Percentiles rank a stretch among this genome's conserved stretches.
Evolutionary conservation across 371 early-diverging fungal genomes (phyloP).

Genomic region (Parasitella parasitica): DNA sequence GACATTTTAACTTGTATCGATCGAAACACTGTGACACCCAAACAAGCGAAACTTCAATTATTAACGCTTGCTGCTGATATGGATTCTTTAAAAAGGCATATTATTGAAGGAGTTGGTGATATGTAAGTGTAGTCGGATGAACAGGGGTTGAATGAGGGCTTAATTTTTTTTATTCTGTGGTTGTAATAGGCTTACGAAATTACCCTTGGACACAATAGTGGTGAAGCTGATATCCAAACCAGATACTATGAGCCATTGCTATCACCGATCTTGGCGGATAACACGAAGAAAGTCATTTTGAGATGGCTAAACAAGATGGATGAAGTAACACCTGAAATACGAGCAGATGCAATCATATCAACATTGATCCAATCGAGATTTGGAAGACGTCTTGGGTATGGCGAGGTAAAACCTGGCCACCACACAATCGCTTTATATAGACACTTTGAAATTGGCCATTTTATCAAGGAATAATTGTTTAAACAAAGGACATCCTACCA

Average conservation of each 20-base stretch:
- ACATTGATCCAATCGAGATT: neutral
- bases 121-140: slow-evolving; percentile 21
- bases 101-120: slow-evolving; percentile 23
- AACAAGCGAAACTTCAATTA: neutral
- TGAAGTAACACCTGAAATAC: slow-evolving; percentile 8
- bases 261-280: slow-evolving; percentile 10
- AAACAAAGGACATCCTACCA: slow-evolving; percentile 9
- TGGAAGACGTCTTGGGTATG: neutral
- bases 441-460: slow-evolving; percentile 16
- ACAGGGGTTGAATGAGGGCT: slow-evolving; percentile 13
- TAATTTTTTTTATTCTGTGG: slow-evolving; percentile 7
- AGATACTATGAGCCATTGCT: slow-evolving; percentile 24
- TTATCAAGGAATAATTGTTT: slow-evolving; percentile 21
- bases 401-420: neutral
- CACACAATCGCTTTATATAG: slow-evolving; percentile 1
- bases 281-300: slow-evolving; percentile 17
- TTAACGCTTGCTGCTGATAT: slow-evolving; percentile 15
- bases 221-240: slow-evolving; percentile 22
- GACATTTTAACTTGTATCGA: slow-evolving; percentile 5
- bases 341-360: slow-evolving; percentile 20
- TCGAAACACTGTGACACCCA: slow-evolving; percentile 5
- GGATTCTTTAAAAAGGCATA: slow-evolving; percentile 8
- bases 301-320: slow-evolving; percentile 18
- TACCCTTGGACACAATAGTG: slow-evolving; percentile 4
- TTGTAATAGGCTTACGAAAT: slow-evolving; percentile 13